Percentiles rank a stretch among this genome's conserved stretches.
These are phyloP conservation scores for Colletotrichum scovillei DNA, from an alignment of 2,329 filamentous ascomycete genomes.

Conservation along the genomic window DNA sequence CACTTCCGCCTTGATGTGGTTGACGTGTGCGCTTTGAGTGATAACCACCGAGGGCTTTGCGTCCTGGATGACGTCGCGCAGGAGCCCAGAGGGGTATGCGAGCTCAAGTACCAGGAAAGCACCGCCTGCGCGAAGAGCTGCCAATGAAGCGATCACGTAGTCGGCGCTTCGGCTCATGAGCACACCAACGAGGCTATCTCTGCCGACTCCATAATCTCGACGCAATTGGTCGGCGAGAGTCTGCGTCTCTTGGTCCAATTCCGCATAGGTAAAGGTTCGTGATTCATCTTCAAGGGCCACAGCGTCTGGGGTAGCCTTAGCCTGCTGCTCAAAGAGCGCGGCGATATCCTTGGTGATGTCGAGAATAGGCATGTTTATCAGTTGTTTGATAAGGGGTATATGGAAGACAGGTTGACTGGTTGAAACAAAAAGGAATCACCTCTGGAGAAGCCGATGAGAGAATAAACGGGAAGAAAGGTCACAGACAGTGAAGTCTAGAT, in stretches of 20 bases:
- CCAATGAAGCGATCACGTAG: conserved; percentile 83
- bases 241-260: conserved; percentile 76
- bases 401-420: background rate
- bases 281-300: conserved; percentile 79
- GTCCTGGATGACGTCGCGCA: conserved; percentile 83
- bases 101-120: conserved; percentile 85
- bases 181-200: conserved; percentile 80
- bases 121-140: conserved; percentile 81
- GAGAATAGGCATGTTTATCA: conserved; percentile 69
- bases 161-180: conserved; percentile 80
- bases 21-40: conserved; percentile 72
- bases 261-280: conserved; percentile 75
- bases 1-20: conserved; percentile 71
- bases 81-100: conserved; percentile 78
- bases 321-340: conserved; percentile 78
- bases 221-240: conserved; percentile 74
- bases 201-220: conserved; percentile 74
- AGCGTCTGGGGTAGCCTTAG: conserved; percentile 73
- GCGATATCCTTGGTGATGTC: conserved; percentile 79
- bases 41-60: conserved; percentile 77
- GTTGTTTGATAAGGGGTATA: background rate
- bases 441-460: background rate
- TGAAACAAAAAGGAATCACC: background rate
- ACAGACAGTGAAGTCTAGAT: background rate
- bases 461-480: background rate